Percentiles rank a stretch among this genome's conserved stretches.
These are phyloP conservation scores for Lepraria neglecta DNA, from an alignment of 495 filamentous ascomycete species.

Conservation along the genomic window DNA sequence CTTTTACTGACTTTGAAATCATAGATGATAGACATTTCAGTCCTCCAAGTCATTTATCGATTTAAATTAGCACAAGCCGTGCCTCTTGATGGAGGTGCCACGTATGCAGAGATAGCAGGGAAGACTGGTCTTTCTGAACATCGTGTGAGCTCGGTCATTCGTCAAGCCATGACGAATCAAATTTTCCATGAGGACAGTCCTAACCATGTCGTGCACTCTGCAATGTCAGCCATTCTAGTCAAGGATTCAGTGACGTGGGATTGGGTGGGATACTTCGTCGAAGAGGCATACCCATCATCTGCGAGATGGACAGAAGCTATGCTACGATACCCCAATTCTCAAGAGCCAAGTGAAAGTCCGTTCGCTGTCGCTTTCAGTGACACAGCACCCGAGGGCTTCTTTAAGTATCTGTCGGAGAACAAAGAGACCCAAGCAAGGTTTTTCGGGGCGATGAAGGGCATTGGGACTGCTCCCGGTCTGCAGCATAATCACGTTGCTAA, in stretches of 20 bases:
- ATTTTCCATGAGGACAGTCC: background rate
- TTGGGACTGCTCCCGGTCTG: background rate
- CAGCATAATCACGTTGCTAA: background rate
- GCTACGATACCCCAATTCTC: background rate
- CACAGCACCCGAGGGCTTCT: background rate
- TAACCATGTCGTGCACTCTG: constrained; percentile 29
- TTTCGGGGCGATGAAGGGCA: background rate
- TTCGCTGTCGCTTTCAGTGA: background rate
- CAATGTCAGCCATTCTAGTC: constrained; percentile 29
- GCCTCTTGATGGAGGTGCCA: background rate
- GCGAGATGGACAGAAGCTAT: background rate
- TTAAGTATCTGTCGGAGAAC: background rate
- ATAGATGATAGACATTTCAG: background rate
- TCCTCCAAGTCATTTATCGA: background rate
- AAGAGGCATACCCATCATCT: background rate
- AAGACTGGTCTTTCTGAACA: background rate
- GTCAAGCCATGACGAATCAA: background rate
- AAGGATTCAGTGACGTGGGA: constrained; percentile 18
- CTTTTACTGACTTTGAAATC: background rate
- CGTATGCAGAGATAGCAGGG: background rate
- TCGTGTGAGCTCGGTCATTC: background rate
- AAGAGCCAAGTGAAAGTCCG: background rate
- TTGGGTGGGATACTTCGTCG: background rate
- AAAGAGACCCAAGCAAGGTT: background rate
- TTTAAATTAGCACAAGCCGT: background rate